These are phyloP conservation scores for Fragilaria crotonensis DNA, from an alignment of 108 stramenopile species.

Conservation along the genomic window DNA sequence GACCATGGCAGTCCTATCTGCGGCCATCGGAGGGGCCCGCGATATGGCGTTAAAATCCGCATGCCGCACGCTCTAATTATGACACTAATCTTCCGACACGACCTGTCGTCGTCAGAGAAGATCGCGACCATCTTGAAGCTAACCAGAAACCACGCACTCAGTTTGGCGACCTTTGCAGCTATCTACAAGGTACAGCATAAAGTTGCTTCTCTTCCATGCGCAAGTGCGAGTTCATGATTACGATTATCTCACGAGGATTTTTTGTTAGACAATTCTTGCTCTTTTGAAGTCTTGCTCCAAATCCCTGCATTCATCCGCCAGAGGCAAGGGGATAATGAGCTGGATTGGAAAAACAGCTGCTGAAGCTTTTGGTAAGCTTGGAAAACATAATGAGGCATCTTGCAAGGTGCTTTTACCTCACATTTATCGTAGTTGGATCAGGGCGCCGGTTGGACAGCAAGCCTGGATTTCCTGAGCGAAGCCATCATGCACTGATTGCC, in stretches of 20 bases:
- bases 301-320: neutral
- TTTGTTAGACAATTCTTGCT: neutral
- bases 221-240: no score
- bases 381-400: no score
- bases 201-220: no score
- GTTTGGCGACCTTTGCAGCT: slow-evolving; percentile 75
- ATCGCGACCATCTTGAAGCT: slow-evolving; percentile 36
- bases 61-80: slow-evolving; percentile 76
- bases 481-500: slow-evolving; percentile 72
- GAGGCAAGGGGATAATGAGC: neutral
- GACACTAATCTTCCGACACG: slow-evolving; percentile 65
- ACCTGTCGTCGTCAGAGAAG: slow-evolving; percentile 47
- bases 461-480: slow-evolving; percentile 60
- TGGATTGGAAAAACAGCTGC: neutral
- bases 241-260: no score
- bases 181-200: slow-evolving; percentile 73
- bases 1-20: neutral
- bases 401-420: no score
- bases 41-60: slow-evolving; percentile 80
- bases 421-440: neutral
- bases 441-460: neutral
- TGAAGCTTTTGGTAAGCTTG: neutral
- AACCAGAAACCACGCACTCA: slow-evolving; percentile 55
- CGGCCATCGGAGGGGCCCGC: slow-evolving; percentile 29
- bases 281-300: neutral